Evolutionary conservation across 108 stramenopile genomes (phyloP).

Genomic region (Discostella stelligeroides): DNA sequence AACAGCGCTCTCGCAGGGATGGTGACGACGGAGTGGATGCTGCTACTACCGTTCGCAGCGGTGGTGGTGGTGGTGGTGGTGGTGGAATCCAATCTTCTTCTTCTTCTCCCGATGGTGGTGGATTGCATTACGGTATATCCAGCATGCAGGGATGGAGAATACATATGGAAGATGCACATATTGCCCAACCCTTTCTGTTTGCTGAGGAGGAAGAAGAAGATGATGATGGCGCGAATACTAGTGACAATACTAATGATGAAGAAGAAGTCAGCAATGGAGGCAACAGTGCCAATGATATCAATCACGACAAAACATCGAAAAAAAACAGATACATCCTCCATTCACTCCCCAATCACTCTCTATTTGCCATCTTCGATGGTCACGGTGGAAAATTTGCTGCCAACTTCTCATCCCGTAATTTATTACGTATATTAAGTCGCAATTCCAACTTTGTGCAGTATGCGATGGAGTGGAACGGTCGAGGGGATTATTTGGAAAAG

Average conservation of each 20-base stretch:
- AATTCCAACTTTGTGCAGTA: conserved; percentile 54
- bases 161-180: conserved; percentile 90
- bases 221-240: too few relatives aligned
- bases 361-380: conserved; percentile 83
- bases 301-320: background rate
- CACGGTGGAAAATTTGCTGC: conserved; percentile 83
- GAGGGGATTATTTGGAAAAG: conserved; percentile 21
- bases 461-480: conserved; percentile 35
- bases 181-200: conserved; percentile 47
- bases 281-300: background rate
- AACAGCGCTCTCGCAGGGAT: too few relatives aligned
- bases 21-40: too few relatives aligned
- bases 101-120: conserved; percentile 22
- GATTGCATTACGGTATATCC: conserved; percentile 66
- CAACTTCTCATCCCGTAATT: conserved; percentile 54
- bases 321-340: background rate
- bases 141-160: conserved; percentile 91
- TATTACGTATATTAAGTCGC: conserved; percentile 53
- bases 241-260: too few relatives aligned
- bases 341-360: conserved; percentile 52
- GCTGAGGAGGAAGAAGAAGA: conserved; percentile 28
- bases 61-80: background rate
- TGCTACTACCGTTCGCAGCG: too few relatives aligned
- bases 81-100: background rate
- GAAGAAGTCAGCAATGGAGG: background rate